Evolutionary conservation across 345 rosid species (phyloP).

Genomic region (Rhizophora apiculata): DNA sequence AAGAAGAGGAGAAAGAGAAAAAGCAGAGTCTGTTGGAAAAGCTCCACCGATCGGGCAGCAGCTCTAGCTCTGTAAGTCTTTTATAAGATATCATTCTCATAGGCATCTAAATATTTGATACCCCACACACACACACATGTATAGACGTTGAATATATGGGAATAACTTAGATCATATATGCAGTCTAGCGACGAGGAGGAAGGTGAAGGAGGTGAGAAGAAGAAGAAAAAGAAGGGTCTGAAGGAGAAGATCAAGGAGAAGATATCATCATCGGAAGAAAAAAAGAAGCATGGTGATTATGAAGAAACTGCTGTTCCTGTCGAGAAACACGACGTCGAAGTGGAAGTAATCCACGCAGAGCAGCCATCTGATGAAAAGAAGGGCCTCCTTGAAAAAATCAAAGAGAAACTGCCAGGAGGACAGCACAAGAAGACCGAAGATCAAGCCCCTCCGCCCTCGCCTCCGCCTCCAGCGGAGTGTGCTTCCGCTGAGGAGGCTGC

Average conservation of each 20-base stretch:
- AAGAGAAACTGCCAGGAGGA: slow-evolving; percentile 65
- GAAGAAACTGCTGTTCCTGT: slow-evolving; percentile 12
- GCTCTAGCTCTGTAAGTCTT: slow-evolving; percentile 91
- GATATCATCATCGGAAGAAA: slow-evolving; percentile 30
- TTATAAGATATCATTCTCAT: neutral
- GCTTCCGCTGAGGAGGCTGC: neutral
- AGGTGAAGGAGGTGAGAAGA: slow-evolving; percentile 59
- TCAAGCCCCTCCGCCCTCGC: neutral
- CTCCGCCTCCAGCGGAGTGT: neutral
- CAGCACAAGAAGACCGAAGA: slow-evolving; percentile 35
- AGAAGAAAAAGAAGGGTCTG: slow-evolving; percentile 53
- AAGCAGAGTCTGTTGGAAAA: slow-evolving; percentile 57
- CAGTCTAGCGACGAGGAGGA: slow-evolving; percentile 90
- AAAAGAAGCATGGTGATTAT: slow-evolving; percentile 21
- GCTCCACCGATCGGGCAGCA: slow-evolving; percentile 65
- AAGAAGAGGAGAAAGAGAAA: slow-evolving; percentile 40
- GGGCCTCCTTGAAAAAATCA: slow-evolving; percentile 55
- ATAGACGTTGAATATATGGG: too few species aligned
- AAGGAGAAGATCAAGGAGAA: slow-evolving; percentile 52
- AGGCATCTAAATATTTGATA: too few species aligned
- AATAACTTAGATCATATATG: neutral
- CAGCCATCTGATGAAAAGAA: slow-evolving; percentile 54
- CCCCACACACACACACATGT: too few species aligned
- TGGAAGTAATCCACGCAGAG: slow-evolving; percentile 2
- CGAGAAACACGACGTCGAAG: slow-evolving; percentile 18